Percentiles rank a stretch among this genome's conserved stretches.
phyloP scores from a whole-genome alignment of 2,329 filamentous ascomycete species.

The Colletotrichum eleusines region DNA sequence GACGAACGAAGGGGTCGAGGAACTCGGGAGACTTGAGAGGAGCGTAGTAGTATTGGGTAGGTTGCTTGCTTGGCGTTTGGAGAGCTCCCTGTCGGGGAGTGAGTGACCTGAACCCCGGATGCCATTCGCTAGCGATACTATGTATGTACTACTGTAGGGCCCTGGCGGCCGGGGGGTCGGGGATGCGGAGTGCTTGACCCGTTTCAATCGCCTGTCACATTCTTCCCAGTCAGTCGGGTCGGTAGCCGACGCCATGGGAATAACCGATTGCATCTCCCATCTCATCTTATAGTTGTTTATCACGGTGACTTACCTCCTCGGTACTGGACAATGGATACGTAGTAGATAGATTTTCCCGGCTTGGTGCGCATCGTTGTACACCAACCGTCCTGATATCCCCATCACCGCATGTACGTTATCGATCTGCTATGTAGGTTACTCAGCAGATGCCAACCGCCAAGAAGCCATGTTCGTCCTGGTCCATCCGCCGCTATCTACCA shows the following conservation, averaged over 20 bases:
- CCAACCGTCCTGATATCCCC: too few species aligned
- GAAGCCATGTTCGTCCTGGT: background rate
- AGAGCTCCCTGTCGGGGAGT: too few species aligned
- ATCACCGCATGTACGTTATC: too few species aligned
- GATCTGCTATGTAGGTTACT: too few species aligned
- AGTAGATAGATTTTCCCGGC: background rate
- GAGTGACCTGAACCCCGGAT: slow-evolving; percentile 21
- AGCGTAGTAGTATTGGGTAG: too few species aligned
- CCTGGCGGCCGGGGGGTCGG: background rate
- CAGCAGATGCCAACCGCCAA: background rate
- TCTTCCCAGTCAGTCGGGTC: slow-evolving; percentile 23
- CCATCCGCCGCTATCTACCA: background rate
- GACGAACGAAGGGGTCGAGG: background rate
- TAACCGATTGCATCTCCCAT: background rate
- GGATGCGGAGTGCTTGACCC: slow-evolving; percentile 33
- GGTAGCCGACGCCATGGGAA: background rate
- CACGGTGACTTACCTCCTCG: background rate
- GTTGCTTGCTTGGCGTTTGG: too few species aligned
- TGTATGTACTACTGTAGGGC: too few species aligned
- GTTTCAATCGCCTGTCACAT: slow-evolving; percentile 31
- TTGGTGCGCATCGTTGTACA: background rate
- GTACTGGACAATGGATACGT: background rate
- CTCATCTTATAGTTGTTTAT: too few species aligned
- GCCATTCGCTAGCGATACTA: too few species aligned
- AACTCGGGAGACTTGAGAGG: background rate